Percentiles rank a stretch among this genome's conserved stretches.
Conservation (phyloP, 2,329 filamentous ascomycete species). For the Calonectria pseudoturangicola region DNA sequence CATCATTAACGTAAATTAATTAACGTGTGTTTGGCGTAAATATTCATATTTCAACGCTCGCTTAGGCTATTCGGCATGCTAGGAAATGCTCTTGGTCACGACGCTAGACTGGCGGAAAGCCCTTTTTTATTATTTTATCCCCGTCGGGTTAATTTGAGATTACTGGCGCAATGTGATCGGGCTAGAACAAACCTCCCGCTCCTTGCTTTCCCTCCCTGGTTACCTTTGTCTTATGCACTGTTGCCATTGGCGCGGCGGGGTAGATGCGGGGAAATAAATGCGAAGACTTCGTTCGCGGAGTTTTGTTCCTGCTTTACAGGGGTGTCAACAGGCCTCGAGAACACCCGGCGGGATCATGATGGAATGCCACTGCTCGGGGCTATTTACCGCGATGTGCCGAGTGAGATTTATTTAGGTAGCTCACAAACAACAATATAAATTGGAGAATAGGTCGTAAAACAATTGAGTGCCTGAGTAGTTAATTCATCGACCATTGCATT, state of each 20-base stretch:
- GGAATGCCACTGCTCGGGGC: background rate
- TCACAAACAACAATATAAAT: background rate
- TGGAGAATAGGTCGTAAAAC: background rate
- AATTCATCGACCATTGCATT: background rate
- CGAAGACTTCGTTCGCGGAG: conserved; percentile 8
- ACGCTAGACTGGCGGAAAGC: no score
- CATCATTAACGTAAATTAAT: no score
- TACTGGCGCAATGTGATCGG: background rate
- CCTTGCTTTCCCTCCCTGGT: background rate
- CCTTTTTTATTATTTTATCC: background rate
- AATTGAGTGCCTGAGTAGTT: background rate
- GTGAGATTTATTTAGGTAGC: background rate
- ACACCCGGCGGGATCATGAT: background rate
- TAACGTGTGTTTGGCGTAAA: no score
- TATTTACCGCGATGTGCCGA: conserved; percentile 13
- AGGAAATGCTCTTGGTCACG: no score
- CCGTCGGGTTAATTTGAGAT: background rate
- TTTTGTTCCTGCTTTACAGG: background rate
- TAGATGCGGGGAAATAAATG: background rate
- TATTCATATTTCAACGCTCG: no score
- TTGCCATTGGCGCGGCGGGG: background rate
- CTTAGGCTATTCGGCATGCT: no score
- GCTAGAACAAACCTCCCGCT: background rate
- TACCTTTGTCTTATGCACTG: background rate
- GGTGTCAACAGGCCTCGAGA: background rate